Evolutionary conservation across 805 yeast genomes (phyloP).

Genomic region (Sugiyamaella americana): DNA sequence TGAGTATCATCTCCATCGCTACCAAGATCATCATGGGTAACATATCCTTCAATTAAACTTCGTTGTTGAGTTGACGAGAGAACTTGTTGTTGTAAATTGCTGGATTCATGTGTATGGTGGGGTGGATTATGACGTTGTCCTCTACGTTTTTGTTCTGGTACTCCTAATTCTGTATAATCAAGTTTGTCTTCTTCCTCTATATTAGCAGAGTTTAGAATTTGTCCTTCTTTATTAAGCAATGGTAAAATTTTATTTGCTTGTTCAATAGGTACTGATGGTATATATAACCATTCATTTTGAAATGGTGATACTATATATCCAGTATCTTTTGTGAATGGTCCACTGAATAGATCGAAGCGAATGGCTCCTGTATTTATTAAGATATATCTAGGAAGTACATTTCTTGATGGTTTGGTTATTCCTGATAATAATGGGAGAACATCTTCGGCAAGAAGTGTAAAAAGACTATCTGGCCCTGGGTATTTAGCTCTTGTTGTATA

Average conservation of each 20-base stretch:
- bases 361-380: constrained; percentile 83
- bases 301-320: constrained; percentile 84
- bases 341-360: constrained; percentile 79
- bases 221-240: constrained; percentile 49
- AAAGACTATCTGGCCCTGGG: constrained; percentile 51
- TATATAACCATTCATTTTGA: constrained; percentile 66
- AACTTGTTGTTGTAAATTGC: neutral
- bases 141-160: constrained; percentile 11
- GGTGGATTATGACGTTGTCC: neutral
- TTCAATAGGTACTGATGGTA: constrained; percentile 50
- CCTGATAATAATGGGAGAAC: constrained; percentile 42
- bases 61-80: neutral
- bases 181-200: constrained; percentile 8
- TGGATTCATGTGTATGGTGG: neutral
- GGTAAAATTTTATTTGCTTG: constrained; percentile 51
- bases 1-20: constrained; percentile 76
- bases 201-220: constrained; percentile 33
- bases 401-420: constrained; percentile 22
- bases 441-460: constrained; percentile 49
- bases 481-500: constrained; percentile 63
- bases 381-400: constrained; percentile 42
- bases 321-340: constrained; percentile 74
- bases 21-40: constrained; percentile 81
- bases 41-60: constrained; percentile 50
- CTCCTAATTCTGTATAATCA: constrained; percentile 18